phyloP scores from a whole-genome alignment of 2,329 filamentous ascomycete species.

The Paecilomyces sp. region DNA sequence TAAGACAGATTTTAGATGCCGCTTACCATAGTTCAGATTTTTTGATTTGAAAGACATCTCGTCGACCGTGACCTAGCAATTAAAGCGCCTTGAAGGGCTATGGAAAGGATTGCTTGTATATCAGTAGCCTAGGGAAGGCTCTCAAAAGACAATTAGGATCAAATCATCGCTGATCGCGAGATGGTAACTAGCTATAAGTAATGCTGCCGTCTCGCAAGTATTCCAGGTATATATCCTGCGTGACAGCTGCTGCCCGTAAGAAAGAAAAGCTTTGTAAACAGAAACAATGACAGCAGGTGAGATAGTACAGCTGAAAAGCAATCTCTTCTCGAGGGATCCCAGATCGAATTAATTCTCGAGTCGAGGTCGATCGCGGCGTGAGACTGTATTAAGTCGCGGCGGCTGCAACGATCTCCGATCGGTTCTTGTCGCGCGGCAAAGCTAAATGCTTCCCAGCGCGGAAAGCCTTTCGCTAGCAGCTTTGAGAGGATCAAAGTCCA shows the following conservation, averaged over 20 bases:
- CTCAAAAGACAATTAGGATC: not conserved
- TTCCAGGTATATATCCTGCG: not conserved
- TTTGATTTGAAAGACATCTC: conserved; percentile 36
- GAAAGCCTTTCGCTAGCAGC: conserved; percentile 8
- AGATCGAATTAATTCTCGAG: not conserved
- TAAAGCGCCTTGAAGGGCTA: not conserved
- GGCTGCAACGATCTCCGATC: not conserved
- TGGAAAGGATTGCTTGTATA: not conserved
- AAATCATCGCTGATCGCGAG: not conserved
- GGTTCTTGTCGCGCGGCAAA: conserved; percentile 18
- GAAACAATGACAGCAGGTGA: not conserved
- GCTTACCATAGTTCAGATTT: conserved; percentile 36
- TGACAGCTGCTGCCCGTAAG: not conserved
- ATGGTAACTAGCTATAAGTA: not conserved
- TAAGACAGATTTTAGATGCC: conserved; percentile 2
- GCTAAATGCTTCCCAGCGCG: conserved; percentile 19
- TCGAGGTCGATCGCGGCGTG: not conserved
- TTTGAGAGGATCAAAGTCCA: conserved; percentile 25
- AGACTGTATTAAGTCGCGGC: not conserved
- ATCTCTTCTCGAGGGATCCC: not conserved
- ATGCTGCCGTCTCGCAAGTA: not conserved
- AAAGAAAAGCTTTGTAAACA: not conserved
- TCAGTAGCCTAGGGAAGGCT: not conserved
- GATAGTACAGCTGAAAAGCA: not conserved
- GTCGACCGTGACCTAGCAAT: not conserved